Percentiles rank a stretch among this genome's conserved stretches.
These are phyloP conservation scores for Ophioceras dolichostomum DNA, from an alignment of 2,329 filamentous ascomycete species.

Conservation along the genomic window DNA sequence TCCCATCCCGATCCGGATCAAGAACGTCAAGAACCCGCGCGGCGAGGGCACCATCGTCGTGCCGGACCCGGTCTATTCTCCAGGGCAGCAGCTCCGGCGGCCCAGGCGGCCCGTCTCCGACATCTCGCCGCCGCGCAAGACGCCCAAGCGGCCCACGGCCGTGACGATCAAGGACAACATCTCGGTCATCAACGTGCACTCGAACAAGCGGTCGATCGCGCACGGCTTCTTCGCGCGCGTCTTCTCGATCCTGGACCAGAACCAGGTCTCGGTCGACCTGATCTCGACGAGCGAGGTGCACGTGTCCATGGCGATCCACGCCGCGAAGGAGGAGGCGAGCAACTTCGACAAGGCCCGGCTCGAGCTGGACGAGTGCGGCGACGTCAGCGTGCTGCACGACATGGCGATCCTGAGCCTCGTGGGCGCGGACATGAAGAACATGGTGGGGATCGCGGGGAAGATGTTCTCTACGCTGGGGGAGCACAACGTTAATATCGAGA, in stretches of 20 bases:
- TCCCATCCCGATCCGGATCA: slow-evolving; percentile 77
- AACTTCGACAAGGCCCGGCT: slow-evolving; percentile 55
- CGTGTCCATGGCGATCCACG: slow-evolving; percentile 92
- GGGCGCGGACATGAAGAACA: slow-evolving; percentile 94
- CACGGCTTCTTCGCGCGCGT: slow-evolving; percentile 94
- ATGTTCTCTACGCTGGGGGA: slow-evolving; percentile 95
- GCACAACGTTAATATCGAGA: slow-evolving; percentile 93
- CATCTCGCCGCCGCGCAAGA: slow-evolving; percentile 26
- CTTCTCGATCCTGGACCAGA: slow-evolving; percentile 79
- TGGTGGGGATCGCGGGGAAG: slow-evolving; percentile 81
- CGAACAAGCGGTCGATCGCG: slow-evolving; percentile 89
- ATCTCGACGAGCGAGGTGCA: slow-evolving; percentile 96
- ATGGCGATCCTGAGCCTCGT: slow-evolving; percentile 97
- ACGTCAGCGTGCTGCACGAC: slow-evolving; percentile 77
- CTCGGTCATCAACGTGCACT: slow-evolving; percentile 94
- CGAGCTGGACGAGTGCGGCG: slow-evolving; percentile 69
- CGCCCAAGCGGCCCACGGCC: slow-evolving; percentile 67
- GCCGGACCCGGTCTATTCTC: slow-evolving; percentile 51
- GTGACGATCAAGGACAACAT: slow-evolving; percentile 98
- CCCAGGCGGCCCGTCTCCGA: slow-evolving; percentile 16
- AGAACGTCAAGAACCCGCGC: slow-evolving; percentile 80
- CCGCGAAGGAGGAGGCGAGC: slow-evolving; percentile 41
- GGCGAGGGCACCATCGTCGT: slow-evolving; percentile 72
- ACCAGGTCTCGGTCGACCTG: slow-evolving; percentile 83
- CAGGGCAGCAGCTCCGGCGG: slow-evolving; percentile 45